Percentiles rank a stretch among this genome's conserved stretches.
Conservation (phyloP, 2,329 filamentous ascomycete species). For the Paraphoma chrysanthemicola region DNA sequence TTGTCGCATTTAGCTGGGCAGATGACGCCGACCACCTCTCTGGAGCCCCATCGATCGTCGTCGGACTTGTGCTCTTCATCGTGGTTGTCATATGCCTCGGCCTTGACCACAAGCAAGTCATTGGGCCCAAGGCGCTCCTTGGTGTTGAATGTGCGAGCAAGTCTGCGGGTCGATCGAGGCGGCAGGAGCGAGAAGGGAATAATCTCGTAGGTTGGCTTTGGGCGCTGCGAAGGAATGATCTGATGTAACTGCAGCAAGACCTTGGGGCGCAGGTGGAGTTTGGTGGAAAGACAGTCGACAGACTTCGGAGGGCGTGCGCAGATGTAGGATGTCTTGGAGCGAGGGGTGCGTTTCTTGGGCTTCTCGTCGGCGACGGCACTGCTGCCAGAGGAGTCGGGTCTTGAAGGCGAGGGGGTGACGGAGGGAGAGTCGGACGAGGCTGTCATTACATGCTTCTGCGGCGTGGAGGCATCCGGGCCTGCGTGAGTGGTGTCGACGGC, state of each 20-base stretch:
- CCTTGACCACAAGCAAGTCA: slow-evolving; percentile 74
- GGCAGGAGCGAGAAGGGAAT: slow-evolving; percentile 70
- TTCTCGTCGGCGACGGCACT: slow-evolving; percentile 45
- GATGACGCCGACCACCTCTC: slow-evolving; percentile 72
- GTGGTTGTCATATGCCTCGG: slow-evolving; percentile 66
- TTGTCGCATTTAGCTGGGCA: slow-evolving; percentile 64
- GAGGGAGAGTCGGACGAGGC: slow-evolving; percentile 15
- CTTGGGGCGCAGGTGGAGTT: slow-evolving; percentile 71
- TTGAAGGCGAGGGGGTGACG: slow-evolving; percentile 26
- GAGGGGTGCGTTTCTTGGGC: slow-evolving; percentile 54
- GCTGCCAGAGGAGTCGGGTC: slow-evolving; percentile 50
- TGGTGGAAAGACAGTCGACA: slow-evolving; percentile 61
- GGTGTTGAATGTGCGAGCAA: slow-evolving; percentile 69
- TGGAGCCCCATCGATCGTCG: slow-evolving; percentile 58
- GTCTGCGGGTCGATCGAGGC: slow-evolving; percentile 53
- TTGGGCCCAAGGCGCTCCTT: slow-evolving; percentile 70
- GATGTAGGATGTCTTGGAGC: slow-evolving; percentile 68
- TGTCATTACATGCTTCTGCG: slow-evolving; percentile 11
- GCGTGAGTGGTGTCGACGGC: slow-evolving; percentile 1
- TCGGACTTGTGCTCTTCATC: slow-evolving; percentile 53
- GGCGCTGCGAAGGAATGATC: slow-evolving; percentile 65
- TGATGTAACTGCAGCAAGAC: slow-evolving; percentile 76
- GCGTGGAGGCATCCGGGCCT: slow-evolving; percentile 2
- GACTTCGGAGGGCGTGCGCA: slow-evolving; percentile 72
- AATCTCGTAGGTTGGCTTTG: slow-evolving; percentile 75